Base-by-base conservation (phyloP, 202 grass and related monocot species). In the Schoenoplectus tabernaemontani region DNA sequence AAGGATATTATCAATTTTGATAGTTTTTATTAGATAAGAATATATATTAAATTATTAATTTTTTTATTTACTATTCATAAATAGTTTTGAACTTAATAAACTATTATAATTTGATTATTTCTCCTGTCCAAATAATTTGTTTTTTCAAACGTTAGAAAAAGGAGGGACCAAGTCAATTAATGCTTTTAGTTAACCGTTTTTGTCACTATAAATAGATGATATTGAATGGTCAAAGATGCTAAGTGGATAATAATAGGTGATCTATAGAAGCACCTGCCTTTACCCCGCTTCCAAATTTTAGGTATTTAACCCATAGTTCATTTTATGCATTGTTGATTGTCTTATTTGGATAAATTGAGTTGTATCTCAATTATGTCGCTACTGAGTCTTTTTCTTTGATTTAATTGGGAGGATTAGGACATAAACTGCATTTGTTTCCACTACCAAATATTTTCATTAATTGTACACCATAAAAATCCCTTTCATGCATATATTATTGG, bases 371-470 rank as follows among this genome's bases (percentile, higher is more conserved):
- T 32, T 16, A 16, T 33, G 68, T 50, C 44, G 5, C 68, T 73
- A 17, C 50, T 32, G 68, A 12, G 68, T 73, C 68, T 1, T 73
- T 73, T 73, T 73, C 43, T 1, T 73, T 73, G 23, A 50, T 73
- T 48, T 73, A 13, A 73, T 73, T 9, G 24, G 43, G 5, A 16
- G 4, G 68, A 23, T 73, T 50, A 3, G 26, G 12, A 33, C 68
- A 32, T n/a, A 32, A 73, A 39, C 24, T 46, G 13, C 24, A 9
- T 73, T 48, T 51, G 68, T 73, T 73, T 51, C 22, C 44, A 73
- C 68, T 26, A 73, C 12, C 13, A 73, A 46, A 74, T 74, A 74
- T 53, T 53, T 74, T 74, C 69, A 30, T 70, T 44, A 70, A 30
- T 70, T 44, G 46, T 32, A 26, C 44, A 74, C 24, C 15, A 7